phyloP scores from a whole-genome alignment of 352 stramenopile species.

The Pythium sukuiense region DNA sequence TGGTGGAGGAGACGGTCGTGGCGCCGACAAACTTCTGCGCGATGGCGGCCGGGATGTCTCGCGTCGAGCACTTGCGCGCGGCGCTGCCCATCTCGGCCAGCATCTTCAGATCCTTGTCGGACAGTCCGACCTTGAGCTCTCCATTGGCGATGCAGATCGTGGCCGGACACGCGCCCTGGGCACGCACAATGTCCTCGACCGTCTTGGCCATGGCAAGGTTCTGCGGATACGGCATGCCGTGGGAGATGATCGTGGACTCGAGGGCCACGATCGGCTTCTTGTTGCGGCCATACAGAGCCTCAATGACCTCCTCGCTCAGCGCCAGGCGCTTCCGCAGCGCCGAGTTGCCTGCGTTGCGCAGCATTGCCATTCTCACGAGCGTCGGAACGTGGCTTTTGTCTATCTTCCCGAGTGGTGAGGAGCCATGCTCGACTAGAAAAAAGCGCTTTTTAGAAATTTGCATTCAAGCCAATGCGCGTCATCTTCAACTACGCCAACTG shows the following conservation, averaged over 20 bases:
- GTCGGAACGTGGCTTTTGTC: not conserved
- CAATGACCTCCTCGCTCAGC: conserved; percentile 33
- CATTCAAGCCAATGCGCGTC: not conserved
- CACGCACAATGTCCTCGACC: conserved; percentile 90
- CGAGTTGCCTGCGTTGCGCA: conserved; percentile 18
- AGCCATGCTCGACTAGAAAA: not conserved
- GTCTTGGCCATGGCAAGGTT: conserved; percentile 93
- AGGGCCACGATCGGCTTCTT: conserved; percentile 88
- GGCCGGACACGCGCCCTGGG: conserved; percentile 86
- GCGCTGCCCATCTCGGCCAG: conserved; percentile 63
- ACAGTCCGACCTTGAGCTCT: conserved; percentile 75
- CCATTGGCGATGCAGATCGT: conserved; percentile 98
- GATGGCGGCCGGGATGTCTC: conserved; percentile 78
- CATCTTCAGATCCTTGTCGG: conserved; percentile 48
- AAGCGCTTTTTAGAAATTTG: not conserved
- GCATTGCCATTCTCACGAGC: conserved; percentile 13
- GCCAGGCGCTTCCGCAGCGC: conserved; percentile 31
- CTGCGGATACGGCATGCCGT: conserved; percentile 98
- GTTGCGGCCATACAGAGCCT: conserved; percentile 33
- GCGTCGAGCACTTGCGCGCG: conserved; percentile 79
- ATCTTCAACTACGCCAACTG: conserved; percentile 8
- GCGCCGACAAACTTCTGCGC: conserved; percentile 81
- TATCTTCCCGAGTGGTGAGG: not conserved
- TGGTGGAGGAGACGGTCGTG: conserved; percentile 97
- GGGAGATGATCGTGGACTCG: conserved; percentile 99